Evolutionary conservation across 345 rosid genomes (phyloP).

Genomic region (Salix dunnii): DNA sequence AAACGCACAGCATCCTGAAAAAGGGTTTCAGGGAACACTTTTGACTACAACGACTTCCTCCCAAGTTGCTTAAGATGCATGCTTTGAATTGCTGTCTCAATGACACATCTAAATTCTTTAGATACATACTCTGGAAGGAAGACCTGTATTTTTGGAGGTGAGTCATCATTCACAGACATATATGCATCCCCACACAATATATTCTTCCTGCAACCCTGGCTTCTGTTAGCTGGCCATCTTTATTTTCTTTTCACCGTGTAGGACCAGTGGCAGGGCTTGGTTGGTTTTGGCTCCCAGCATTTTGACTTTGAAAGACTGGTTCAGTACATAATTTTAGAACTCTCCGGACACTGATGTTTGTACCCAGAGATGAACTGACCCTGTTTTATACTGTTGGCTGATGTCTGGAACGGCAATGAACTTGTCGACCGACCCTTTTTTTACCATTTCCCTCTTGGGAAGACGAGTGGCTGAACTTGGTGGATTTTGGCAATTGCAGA

Average conservation of each 20-base stretch:
- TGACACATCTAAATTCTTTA: conserved; percentile 9
- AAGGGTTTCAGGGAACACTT: conserved; percentile 88
- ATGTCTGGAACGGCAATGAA: conserved; percentile 1
- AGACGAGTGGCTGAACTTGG: not conserved
- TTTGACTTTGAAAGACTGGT: not conserved
- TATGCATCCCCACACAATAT: not conserved
- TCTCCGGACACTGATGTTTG: not conserved
- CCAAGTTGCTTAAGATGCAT: conserved; percentile 43
- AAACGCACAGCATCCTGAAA: conserved; percentile 56
- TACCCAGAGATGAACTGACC: not conserved
- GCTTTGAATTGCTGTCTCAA: conserved; percentile 3
- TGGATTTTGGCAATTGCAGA: not conserved
- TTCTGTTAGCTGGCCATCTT: not conserved
- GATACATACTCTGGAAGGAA: conserved; percentile 8
- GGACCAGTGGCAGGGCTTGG: conserved; percentile 7
- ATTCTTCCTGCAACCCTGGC: not conserved
- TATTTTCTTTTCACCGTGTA: not conserved
- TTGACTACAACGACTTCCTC: conserved; percentile 69
- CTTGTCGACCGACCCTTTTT: not conserved
- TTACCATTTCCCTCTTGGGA: not conserved
- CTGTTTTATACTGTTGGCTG: not conserved
- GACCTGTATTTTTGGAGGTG: conserved; percentile 12
- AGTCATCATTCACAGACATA: not conserved
- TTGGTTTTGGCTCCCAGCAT: conserved; percentile 11
- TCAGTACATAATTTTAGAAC: not conserved